Percentiles rank a stretch among this genome's conserved stretches.
Evolutionary conservation across 257 asterid species (phyloP).

Genomic region (Handroanthus guayacan): DNA sequence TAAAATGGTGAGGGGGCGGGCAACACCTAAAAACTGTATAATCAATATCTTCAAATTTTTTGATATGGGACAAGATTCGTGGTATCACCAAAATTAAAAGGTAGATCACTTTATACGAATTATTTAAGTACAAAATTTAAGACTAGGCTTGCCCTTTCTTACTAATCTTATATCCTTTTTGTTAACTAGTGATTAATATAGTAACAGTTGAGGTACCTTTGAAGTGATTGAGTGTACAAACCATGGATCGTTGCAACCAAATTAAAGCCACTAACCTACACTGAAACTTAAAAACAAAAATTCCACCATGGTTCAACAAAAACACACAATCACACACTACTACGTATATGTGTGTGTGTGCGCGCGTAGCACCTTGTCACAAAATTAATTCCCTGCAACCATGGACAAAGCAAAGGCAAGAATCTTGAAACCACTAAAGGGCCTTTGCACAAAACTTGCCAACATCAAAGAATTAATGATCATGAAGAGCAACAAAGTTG

Average conservation of each 20-base stretch:
- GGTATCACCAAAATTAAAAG: too few relatives aligned
- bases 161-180: too few relatives aligned
- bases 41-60: too few relatives aligned
- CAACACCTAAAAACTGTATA: too few relatives aligned
- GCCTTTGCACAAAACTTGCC: slow-evolving; percentile 32
- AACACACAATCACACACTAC: too few relatives aligned
- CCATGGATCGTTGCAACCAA: slow-evolving; percentile 41
- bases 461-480: slow-evolving; percentile 22
- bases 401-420: slow-evolving; percentile 37
- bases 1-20: too few relatives aligned
- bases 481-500: slow-evolving; percentile 35
- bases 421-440: slow-evolving; percentile 29
- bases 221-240: slow-evolving; percentile 6
- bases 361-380: background rate
- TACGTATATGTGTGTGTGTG: too few relatives aligned
- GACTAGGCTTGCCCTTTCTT: too few relatives aligned
- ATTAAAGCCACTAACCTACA: slow-evolving; percentile 45
- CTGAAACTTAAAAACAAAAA: background rate
- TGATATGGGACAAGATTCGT: too few relatives aligned
- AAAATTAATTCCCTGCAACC: background rate
- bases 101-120: too few relatives aligned
- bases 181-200: too few relatives aligned
- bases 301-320: slow-evolving; percentile 33
- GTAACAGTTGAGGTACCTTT: background rate
- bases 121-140: too few relatives aligned